Base-by-base conservation (phyloP, 2,329 filamentous ascomycete species). In the Zopfia rhizophila region DNA sequence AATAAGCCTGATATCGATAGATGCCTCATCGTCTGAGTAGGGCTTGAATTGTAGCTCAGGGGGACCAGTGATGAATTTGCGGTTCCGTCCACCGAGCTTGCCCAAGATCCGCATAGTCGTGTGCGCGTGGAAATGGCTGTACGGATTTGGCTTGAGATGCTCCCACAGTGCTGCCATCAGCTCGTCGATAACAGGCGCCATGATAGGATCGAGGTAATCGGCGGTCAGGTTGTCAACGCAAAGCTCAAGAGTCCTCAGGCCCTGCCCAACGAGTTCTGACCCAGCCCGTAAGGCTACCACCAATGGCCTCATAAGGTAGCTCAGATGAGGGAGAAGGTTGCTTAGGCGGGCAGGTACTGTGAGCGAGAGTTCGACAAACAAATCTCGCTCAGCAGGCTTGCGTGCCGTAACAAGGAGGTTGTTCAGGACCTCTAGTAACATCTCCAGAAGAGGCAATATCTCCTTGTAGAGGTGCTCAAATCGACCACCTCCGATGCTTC, bases 401-500 rank as follows among this genome's bases (percentile, higher is more conserved):
- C 92, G 85, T 7, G 94, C 94, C 14, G 93, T 92, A 72, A 95
- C 80, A 22, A 99, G 80, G 11, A 99, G 79, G 55, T 93, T 99
- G 74, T 99, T 99, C 48, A 99, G 86, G 10, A 97, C 95, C 66
- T 99, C 94, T 14, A 99, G 79, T 3, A 99, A 81, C 91, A 99
- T 99, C 74, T 99, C 94, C 5, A 99, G 80, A 3, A 99, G 81
- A 8, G 94, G 94, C 10, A 99, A 75, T 32, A 99, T 96, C 70
- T 97, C 93, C 75, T 99, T 99, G 72, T 99, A 99, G 1, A 99
- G 80, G 58, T 97, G 89, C 76, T 99, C 94, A 58, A 99, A 99
- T 53, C 96, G 89, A 6, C 94, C 95, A 37, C 94, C 95, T 16
- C 94, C 94, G 40, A 99, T 99, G 67, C 93, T 97, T 45, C 94